phyloP scores from a whole-genome alignment of 2,329 filamentous ascomycete species.

The Capronia americana region DNA sequence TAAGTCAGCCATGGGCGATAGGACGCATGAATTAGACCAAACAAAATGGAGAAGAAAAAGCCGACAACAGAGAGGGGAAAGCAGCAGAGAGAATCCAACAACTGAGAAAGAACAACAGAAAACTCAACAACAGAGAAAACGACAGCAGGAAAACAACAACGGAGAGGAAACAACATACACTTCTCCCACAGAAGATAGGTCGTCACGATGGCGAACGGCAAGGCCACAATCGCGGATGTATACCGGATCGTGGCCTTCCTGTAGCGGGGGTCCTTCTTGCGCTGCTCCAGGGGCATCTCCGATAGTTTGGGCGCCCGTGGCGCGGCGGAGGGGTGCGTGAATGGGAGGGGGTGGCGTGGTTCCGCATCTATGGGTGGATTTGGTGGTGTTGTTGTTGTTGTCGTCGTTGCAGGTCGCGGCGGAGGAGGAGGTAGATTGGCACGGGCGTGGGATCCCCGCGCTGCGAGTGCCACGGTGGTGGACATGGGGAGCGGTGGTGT shows the following conservation, averaged over 20 bases:
- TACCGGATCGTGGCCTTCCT: constrained; percentile 26
- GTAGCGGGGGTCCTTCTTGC: constrained; percentile 33
- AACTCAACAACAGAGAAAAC: no score
- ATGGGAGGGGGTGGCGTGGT: constrained; percentile 2
- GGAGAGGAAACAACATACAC: constrained; percentile 23
- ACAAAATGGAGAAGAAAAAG: background rate
- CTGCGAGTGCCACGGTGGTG: constrained; percentile 11
- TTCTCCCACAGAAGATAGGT: constrained; percentile 37
- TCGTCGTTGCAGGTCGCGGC: background rate
- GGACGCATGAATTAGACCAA: background rate
- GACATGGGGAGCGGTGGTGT: constrained; percentile 12
- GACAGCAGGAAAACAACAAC: no score
- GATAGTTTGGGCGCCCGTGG: constrained; percentile 21
- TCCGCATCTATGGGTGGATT: background rate
- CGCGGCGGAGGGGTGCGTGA: background rate
- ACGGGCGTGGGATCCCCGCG: constrained; percentile 3
- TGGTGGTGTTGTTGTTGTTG: background rate
- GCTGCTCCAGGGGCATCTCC: constrained; percentile 30
- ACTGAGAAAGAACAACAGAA: no score
- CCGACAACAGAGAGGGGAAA: background rate
- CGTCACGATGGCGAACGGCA: constrained; percentile 36
- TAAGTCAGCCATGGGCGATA: background rate
- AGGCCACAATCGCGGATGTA: constrained; percentile 34
- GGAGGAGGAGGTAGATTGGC: background rate
- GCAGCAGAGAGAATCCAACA: no score